Evolutionary conservation across 371 early-diverging fungal genomes (phyloP), one percentile per base, ranked within the genome.

Genomic region (Dinochytrium kinnereticum): DNA sequence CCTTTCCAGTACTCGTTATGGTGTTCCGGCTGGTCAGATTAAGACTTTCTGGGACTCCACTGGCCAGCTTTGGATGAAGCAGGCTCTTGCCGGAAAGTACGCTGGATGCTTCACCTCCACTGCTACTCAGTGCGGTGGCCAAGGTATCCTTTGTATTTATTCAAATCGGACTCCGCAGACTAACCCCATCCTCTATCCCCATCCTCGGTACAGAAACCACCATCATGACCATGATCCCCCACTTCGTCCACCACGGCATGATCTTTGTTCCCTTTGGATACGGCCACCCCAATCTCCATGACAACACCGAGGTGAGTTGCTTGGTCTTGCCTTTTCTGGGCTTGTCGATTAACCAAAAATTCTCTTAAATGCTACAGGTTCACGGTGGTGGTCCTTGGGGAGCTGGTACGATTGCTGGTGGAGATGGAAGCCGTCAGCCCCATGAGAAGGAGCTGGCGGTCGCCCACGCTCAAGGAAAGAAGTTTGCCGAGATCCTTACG

Each of bases 21-120:
- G 94, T 21, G 78, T 73, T n/a, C 74, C 90, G 19, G 90, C 94
- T 0, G 90, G 94, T 21, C 95, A 95, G 64, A 80, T 94, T 75
- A 91, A 92, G 74, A 77, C 92, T 24, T 87, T 92, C 77, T 83
- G 87, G 74, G 96, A 95, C 82, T 79, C 89, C 0, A 91, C 91
- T 0, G 95, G 96, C 49, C 78, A 80, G 59, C 80, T 94, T 21
- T 94, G 93, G 93, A 83, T 85, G 24, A 77, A 72, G 30, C 89
- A 89, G 21, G 87, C 89, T 0, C 78, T 94, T 49, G 76, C 81
- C 24, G 91, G 91, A n/a, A 95, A 94, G 79, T 86, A 88, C 64
- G 93, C 84, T 13, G 94, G 89, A 10, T 78, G 86, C 64, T 95
- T 95, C 80, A 89, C 88, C 61, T 90, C 91, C 34, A 90, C 94